Conservation (phyloP, 352 stramenopile genomes). For the Nothophytophthora sp. region DNA sequence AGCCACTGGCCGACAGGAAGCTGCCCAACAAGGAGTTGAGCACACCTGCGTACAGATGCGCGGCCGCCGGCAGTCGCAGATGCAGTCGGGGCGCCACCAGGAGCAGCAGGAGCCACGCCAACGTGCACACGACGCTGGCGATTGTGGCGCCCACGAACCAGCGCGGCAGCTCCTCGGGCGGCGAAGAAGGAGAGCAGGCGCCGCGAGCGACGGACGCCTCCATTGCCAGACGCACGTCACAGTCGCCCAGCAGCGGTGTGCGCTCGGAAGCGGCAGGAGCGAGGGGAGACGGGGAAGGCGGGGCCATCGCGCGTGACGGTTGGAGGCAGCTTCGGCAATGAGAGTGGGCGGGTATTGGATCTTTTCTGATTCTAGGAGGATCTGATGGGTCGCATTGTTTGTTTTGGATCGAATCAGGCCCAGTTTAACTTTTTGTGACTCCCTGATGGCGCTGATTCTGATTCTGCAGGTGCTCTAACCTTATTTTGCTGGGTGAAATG, state of each 20-base stretch:
- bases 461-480: too few relatives aligned
- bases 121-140: conserved; percentile 40
- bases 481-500: too few relatives aligned
- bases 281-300: neutral
- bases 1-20: conserved; percentile 77
- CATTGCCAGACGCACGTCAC: conserved; percentile 18
- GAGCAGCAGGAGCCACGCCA: conserved; percentile 56
- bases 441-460: too few relatives aligned
- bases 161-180: conserved; percentile 32
- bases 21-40: conserved; percentile 76
- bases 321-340: too few relatives aligned
- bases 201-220: neutral
- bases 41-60: conserved; percentile 69
- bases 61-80: conserved; percentile 19
- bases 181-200: too few relatives aligned
- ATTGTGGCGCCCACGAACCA: conserved; percentile 53
- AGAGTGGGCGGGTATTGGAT: too few relatives aligned
- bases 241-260: conserved; percentile 25
- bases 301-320: conserved; percentile 15
- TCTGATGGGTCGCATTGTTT: too few relatives aligned
- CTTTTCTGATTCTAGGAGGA: too few relatives aligned
- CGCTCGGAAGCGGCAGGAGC: conserved; percentile 24
- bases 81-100: conserved; percentile 39
- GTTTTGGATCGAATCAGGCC: too few relatives aligned
- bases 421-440: too few relatives aligned